These are phyloP conservation scores for Daldinia loculata DNA, from an alignment of 495 filamentous ascomycete species.

Conservation along the genomic window DNA sequence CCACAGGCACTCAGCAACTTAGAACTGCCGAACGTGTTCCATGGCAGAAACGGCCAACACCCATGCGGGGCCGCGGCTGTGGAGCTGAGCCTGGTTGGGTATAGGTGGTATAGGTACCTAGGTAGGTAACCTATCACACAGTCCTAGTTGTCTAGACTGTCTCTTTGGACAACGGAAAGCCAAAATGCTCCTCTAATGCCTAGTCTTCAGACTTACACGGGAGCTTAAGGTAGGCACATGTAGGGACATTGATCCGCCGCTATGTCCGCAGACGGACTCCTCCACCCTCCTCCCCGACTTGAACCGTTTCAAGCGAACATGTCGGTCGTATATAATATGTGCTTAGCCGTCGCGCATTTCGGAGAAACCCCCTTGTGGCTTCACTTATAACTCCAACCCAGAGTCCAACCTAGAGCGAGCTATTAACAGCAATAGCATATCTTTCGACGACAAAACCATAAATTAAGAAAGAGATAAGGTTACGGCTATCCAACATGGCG, in stretches of 20 bases:
- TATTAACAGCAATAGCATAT: neutral
- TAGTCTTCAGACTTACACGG: neutral
- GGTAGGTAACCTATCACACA: conserved; percentile 18
- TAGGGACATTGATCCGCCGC: conserved; percentile 38
- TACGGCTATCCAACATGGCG: conserved; percentile 33
- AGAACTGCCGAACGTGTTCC: conserved; percentile 38
- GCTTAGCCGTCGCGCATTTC: neutral
- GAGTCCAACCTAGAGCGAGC: neutral
- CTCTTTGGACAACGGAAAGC: conserved; percentile 3
- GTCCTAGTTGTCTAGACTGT: conserved; percentile 6
- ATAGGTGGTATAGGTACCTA: conserved; percentile 1
- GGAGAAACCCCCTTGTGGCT: neutral
- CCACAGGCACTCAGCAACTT: conserved; percentile 21
- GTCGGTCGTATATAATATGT: conserved; percentile 27
- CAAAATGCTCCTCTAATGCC: neutral
- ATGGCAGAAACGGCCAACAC: conserved; percentile 27
- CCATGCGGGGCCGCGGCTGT: conserved; percentile 39
- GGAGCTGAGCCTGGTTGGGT: conserved; percentile 3
- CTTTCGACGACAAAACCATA: neutral
- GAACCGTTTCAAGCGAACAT: conserved; percentile 23
- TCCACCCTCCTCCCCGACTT: conserved; percentile 39
- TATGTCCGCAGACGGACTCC: conserved; percentile 36
- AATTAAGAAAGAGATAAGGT: conserved; percentile 1
- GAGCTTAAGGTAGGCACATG: neutral
- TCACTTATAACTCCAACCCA: neutral